Percentiles rank a stretch among this genome's conserved stretches.
phyloP scores from a whole-genome alignment of 176 grass and related monocot species.

The Hyparrhenia diplandra region DNA sequence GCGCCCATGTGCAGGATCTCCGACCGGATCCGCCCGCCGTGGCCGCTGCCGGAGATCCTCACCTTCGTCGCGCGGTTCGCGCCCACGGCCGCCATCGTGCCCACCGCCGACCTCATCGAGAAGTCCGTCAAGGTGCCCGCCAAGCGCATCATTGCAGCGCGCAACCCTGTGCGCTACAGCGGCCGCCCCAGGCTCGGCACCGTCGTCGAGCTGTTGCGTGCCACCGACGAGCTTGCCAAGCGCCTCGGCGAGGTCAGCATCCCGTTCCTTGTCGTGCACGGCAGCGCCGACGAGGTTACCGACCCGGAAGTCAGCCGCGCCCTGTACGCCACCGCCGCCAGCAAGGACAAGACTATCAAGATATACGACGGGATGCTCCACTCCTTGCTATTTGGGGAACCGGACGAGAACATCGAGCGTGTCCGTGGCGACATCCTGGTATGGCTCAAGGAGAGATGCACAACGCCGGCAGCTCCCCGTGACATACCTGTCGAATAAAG shows the following conservation, averaged over 20 bases:
- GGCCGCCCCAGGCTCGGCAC: constrained; percentile 84
- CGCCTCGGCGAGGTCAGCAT: constrained; percentile 66
- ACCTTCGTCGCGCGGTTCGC: constrained; percentile 60
- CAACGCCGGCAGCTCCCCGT: neutral
- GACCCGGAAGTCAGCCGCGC: constrained; percentile 75
- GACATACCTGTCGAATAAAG: constrained; percentile 2
- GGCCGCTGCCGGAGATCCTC: constrained; percentile 67
- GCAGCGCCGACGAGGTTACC: constrained; percentile 85
- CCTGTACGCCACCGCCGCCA: constrained; percentile 60
- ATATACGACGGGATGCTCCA: constrained; percentile 96
- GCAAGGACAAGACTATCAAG: constrained; percentile 86
- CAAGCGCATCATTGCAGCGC: constrained; percentile 62
- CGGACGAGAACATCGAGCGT: constrained; percentile 64
- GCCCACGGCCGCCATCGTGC: constrained; percentile 79
- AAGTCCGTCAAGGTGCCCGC: constrained; percentile 82
- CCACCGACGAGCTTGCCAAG: constrained; percentile 55
- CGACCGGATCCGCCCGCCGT: constrained; percentile 68
- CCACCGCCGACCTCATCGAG: constrained; percentile 78
- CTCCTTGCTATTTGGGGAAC: constrained; percentile 81
- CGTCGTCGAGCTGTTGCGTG: constrained; percentile 68
- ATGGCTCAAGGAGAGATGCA: constrained; percentile 76
- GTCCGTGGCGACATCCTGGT: constrained; percentile 70
- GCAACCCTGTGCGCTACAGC: constrained; percentile 75
- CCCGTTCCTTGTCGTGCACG: constrained; percentile 92
- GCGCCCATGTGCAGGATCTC: constrained; percentile 96